Evolutionary conservation across 768 basidiomycete species (phyloP), one percentile per base, ranked within the genome.

Genomic region (Trametes villosa): DNA sequence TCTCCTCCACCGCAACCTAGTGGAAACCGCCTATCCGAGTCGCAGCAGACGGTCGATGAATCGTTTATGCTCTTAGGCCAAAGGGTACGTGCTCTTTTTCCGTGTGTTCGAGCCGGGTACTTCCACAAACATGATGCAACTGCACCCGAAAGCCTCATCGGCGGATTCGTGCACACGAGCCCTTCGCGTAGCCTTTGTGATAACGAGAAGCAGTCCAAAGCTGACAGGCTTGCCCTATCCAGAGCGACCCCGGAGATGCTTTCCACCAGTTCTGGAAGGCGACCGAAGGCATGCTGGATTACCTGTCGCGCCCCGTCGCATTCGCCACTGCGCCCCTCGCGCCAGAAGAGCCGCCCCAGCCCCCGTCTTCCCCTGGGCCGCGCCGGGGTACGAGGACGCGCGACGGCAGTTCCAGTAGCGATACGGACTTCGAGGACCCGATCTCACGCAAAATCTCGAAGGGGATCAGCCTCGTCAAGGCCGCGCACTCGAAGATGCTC

Each of bases 211-310:
- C 5, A 26, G 18, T 26, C 40, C 18, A 34, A 9, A 4, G 24
- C 59, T 62, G 41, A 53, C 40, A 27, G 38, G 34, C 36, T 30
- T 24, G 11, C 30, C 5, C 29, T 27, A 15, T 31, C 30, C 52
- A 70, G 71, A 67, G 67, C 56, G 92, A 94, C 68, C 87, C 91
- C 2, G 86, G 88, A 4, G 92, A 94, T 68, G 87, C 91, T 5
- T 94, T 94, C 77, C 92, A 92, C 69, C 84, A 91, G 66, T 94
- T 94, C 69, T 94, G 92, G 92, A 86, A 83, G 65, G 89, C 90
- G 49, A 88, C 93, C 79, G 91, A 94, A 73, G 90, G 87, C 40
- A 88, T 92, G 85, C 73, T 94, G 46, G 91, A 94, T 67, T 89
- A 92, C 67, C 79, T 94, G n/a, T 88, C 90, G 4, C 90, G 92